These are phyloP conservation scores for Xerocomellus intermedius DNA, from an alignment of 768 basidiomycete genomes.

Conservation along the genomic window DNA sequence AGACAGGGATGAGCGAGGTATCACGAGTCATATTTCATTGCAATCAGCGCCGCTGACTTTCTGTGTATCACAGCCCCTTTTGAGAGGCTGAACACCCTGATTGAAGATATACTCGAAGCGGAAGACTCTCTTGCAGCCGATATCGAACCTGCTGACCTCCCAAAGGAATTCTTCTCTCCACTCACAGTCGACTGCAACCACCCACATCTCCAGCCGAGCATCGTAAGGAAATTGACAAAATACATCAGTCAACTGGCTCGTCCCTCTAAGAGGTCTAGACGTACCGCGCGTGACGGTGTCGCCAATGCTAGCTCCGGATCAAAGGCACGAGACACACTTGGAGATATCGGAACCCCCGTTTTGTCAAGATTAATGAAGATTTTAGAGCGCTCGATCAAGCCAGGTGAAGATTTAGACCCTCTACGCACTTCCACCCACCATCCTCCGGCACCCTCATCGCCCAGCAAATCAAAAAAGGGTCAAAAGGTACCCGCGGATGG, in stretches of 20 bases:
- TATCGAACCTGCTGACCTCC: constrained; percentile 47
- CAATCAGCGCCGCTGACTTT: background rate
- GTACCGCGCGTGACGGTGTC: constrained; percentile 39
- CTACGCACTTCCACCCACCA: constrained; percentile 43
- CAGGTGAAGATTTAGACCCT: constrained; percentile 73
- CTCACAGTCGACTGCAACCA: constrained; percentile 54
- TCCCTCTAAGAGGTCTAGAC: constrained; percentile 67
- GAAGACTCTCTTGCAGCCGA: constrained; percentile 70
- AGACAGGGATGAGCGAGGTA: constrained; percentile 77
- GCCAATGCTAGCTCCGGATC: constrained; percentile 36
- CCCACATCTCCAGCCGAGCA: constrained; percentile 56
- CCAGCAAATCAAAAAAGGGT: constrained; percentile 47
- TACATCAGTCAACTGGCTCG: constrained; percentile 65
- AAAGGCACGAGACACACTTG: constrained; percentile 54
- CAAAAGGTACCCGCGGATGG: constrained; percentile 29
- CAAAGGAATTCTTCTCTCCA: constrained; percentile 62
- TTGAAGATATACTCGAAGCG: constrained; percentile 85
- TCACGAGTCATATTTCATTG: background rate
- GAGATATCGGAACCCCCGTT: constrained; percentile 61
- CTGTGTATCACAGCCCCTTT: constrained; percentile 47
- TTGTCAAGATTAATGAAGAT: constrained; percentile 71
- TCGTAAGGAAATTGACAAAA: constrained; percentile 69
- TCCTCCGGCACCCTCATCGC: constrained; percentile 35
- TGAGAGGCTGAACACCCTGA: constrained; percentile 70
- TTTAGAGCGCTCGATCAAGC: constrained; percentile 74